Percentiles rank a stretch among this genome's conserved stretches.
Conservation (phyloP, 495 filamentous ascomycete species). For the Aspergillus incahuasiensis region DNA sequence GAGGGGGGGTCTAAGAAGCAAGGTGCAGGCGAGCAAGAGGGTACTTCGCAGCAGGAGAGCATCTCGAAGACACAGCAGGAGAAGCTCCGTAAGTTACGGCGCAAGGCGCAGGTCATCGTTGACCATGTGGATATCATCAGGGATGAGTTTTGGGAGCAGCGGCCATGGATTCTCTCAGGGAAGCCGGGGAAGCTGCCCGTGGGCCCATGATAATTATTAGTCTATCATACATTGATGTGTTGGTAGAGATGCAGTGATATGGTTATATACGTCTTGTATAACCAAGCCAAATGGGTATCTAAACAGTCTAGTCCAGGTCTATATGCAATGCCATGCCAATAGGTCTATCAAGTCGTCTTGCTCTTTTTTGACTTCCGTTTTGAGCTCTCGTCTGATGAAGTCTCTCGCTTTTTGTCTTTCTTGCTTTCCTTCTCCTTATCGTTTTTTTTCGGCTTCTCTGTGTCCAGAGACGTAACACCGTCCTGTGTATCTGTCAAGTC, state of each 20-base stretch:
- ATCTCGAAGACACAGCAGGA: slow-evolving; percentile 72
- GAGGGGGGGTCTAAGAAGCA: slow-evolving; percentile 7
- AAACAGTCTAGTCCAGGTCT: slow-evolving; percentile 11
- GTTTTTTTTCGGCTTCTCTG: slow-evolving; percentile 19
- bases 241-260: background rate
- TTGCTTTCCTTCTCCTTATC: slow-evolving; percentile 18
- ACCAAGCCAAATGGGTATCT: slow-evolving; percentile 30
- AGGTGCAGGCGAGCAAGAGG: slow-evolving; percentile 14
- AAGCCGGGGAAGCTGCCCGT: slow-evolving; percentile 64
- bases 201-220: slow-evolving; percentile 34
- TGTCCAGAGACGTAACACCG: slow-evolving; percentile 4
- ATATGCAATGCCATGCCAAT: slow-evolving; percentile 10
- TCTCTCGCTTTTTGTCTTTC: slow-evolving; percentile 21
- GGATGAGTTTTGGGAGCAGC: slow-evolving; percentile 83
- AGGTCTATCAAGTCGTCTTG: slow-evolving; percentile 28
- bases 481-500: slow-evolving; percentile 20
- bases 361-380: slow-evolving; percentile 31
- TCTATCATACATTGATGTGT: background rate
- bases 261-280: slow-evolving; percentile 5
- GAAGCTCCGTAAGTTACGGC: slow-evolving; percentile 67
- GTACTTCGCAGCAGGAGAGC: slow-evolving; percentile 16
- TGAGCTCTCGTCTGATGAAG: slow-evolving; percentile 13
- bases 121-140: slow-evolving; percentile 91
- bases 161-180: slow-evolving; percentile 80
- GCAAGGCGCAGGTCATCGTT: slow-evolving; percentile 71